These are phyloP conservation scores for Plasmodium inui DNA, from an alignment of 169 alveolate species.

Conservation along the genomic window DNA sequence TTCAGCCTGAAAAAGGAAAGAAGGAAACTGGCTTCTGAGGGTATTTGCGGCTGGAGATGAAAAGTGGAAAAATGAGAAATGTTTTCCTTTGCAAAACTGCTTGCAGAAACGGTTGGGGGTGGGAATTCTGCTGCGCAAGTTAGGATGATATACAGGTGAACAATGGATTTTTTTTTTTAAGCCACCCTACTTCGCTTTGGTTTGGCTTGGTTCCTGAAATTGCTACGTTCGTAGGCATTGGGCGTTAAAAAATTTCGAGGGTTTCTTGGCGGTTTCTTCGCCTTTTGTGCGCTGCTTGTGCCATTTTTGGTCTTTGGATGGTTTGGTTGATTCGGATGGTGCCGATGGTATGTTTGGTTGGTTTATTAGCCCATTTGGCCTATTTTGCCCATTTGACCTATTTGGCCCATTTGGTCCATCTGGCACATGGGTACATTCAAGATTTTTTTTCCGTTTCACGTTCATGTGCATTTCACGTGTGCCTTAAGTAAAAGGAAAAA, in stretches of 20 bases:
- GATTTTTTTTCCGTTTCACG: not conserved
- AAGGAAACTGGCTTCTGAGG: not conserved
- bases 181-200: not conserved
- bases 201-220: not conserved
- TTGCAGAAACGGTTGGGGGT: not conserved
- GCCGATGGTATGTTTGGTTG: not conserved
- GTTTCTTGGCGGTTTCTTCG: not conserved
- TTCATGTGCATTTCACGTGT: not conserved
- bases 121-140: not conserved
- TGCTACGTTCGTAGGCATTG: not conserved
- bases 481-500: not conserved
- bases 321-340: no score
- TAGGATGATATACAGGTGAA: not conserved
- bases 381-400: not conserved
- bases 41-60: not conserved
- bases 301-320: not conserved
- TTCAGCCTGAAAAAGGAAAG: not conserved
- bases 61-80: not conserved
- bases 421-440: not conserved
- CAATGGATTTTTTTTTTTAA: not conserved
- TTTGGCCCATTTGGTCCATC: not conserved
- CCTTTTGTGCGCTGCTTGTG: not conserved
- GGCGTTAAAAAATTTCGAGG: not conserved
- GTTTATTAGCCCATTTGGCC: not conserved
- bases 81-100: not conserved